Base-by-base conservation (phyloP, 2,329 filamentous ascomycete genomes). In the Trichoderma polysporum region DNA sequence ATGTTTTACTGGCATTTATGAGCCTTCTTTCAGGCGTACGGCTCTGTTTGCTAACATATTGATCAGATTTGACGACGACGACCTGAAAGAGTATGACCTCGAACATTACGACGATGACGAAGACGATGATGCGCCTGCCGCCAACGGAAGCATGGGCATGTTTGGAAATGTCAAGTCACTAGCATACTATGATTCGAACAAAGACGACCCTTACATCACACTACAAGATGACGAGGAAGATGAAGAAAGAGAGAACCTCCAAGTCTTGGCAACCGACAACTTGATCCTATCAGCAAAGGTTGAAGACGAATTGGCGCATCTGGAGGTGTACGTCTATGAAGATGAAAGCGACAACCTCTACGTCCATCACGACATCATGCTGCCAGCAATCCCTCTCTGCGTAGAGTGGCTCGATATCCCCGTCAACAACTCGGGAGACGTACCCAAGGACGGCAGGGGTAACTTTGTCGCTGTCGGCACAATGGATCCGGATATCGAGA, bases 281-380 rank as follows among this genome's bases (percentile, higher is more conserved):
- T 84, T 99, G 68, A 85, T 99, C 37, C 83, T 99, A 56, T 92
- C 94, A 12, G 94, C 93, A 71, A 94, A 97, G 81, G 90, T 98
- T 60, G 95, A 99, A 79, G 95, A 99, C 74, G 95, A 99, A 77
- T 90, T 99, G 69, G 94, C 95, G 19, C 94, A 98, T 79, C 84
- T 99, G 29, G 95, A 99, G 78, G 91, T 98, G 22, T 97, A 98
- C 75, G 93, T 99, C 31, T 99, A 98, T 80, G 95, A 99, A 79
- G 95, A 98, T 73, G 88, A 88, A 69, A 91, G 90, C 52, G 95
- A 98, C 80, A 99, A 99, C 77, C 89, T 99, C 69, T 99, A 99
- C 78, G 94, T 99, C 27, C 95, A 99, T 82, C 95, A 99, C 85
- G 95, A 99, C 79, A 97, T 99, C 74, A 98, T 99, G 94, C 86